Evolutionary conservation across 2,329 filamentous ascomycete species (phyloP).

Genomic region (Xylaria polymorpha): DNA sequence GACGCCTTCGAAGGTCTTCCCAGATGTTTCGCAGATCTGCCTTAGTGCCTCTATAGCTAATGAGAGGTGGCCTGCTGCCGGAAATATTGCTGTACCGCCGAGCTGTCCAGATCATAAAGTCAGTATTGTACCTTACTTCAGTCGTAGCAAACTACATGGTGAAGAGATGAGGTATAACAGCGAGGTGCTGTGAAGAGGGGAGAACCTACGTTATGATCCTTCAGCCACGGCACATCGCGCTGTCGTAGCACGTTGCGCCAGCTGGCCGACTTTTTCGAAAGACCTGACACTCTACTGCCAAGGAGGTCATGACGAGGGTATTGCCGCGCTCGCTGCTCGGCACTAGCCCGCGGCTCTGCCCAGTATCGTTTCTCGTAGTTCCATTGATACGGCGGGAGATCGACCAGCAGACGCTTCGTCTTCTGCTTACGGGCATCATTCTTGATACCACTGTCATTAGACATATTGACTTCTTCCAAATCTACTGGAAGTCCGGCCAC

Average conservation of each 20-base stretch:
- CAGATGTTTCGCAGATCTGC: constrained; percentile 39
- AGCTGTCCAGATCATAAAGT: constrained; percentile 33
- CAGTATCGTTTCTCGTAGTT: constrained; percentile 43
- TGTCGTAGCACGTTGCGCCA: constrained; percentile 44
- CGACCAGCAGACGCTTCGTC: constrained; percentile 41
- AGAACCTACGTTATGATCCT: constrained; percentile 35
- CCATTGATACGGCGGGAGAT: constrained; percentile 50
- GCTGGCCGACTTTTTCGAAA: constrained; percentile 30
- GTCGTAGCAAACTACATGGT: not conserved
- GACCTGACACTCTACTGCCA: constrained; percentile 37
- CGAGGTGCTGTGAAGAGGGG: constrained; percentile 17
- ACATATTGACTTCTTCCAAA: constrained; percentile 41
- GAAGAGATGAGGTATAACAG: constrained; percentile 8
- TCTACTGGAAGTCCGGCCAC: constrained; percentile 42
- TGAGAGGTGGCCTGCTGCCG: constrained; percentile 39
- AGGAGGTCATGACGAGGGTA: constrained; percentile 47
- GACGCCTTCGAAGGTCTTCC: constrained; percentile 32
- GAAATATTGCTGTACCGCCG: constrained; percentile 38
- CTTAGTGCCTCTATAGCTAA: constrained; percentile 38
- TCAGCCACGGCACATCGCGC: constrained; percentile 39
- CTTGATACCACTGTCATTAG: constrained; percentile 17
- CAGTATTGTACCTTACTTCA: constrained; percentile 35
- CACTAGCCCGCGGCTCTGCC: constrained; percentile 45
- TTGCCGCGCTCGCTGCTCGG: constrained; percentile 41
- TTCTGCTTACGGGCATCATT: constrained; percentile 34